Evolutionary conservation across 768 basidiomycete genomes (phyloP).

Genomic region (Phylloporus scabripes): DNA sequence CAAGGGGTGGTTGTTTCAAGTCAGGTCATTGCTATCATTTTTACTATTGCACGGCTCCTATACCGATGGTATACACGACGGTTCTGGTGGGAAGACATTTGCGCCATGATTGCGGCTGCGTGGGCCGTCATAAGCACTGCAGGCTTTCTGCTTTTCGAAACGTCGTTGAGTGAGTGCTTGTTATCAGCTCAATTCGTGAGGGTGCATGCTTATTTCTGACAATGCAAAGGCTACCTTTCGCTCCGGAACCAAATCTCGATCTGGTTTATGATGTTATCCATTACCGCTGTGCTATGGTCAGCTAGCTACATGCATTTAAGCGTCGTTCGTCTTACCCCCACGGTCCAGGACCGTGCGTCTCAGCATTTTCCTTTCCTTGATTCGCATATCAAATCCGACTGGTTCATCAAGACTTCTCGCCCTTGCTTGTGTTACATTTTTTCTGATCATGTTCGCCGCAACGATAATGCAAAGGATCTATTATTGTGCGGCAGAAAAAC

Average conservation of each 20-base stretch:
- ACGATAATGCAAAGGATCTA: slow-evolving; percentile 1
- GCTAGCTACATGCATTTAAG: not conserved
- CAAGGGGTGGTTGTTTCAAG: not conserved
- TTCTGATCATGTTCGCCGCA: slow-evolving; percentile 1
- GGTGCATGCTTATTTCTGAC: not conserved
- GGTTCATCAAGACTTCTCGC: not conserved
- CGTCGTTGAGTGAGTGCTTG: not conserved
- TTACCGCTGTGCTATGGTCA: slow-evolving; percentile 4
- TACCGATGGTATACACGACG: slow-evolving; percentile 6
- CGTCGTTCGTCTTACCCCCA: not conserved
- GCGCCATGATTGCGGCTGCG: slow-evolving; percentile 1
- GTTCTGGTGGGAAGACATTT: slow-evolving; percentile 12
- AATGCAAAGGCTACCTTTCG: not conserved
- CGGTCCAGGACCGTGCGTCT: slow-evolving; percentile 2
- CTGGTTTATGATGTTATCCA: not conserved
- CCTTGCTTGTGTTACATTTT: not conserved
- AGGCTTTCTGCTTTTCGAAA: not conserved
- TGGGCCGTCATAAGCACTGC: not conserved
- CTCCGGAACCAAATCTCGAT: not conserved
- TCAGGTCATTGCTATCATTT: not conserved
- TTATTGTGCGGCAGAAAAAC: not conserved
- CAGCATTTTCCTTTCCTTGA: slow-evolving; percentile 8
- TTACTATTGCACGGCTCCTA: slow-evolving; percentile 1
- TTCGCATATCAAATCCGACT: slow-evolving; percentile 8
- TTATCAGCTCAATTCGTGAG: not conserved